Percentiles rank a stretch among this genome's conserved stretches.
These are phyloP conservation scores for Plasmopara muralis DNA, from an alignment of 352 stramenopile genomes.

Conservation along the genomic window DNA sequence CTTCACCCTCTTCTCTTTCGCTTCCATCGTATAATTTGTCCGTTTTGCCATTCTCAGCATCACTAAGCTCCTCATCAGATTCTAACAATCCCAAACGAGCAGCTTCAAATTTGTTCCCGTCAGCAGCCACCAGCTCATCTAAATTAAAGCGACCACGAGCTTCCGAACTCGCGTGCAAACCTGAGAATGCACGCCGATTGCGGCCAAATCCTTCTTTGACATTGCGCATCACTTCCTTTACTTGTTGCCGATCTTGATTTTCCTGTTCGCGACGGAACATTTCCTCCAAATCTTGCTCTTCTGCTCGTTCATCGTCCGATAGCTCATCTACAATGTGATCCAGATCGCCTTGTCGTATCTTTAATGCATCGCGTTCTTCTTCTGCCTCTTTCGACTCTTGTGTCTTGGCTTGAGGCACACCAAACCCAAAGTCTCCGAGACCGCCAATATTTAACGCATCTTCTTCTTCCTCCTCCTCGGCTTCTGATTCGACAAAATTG, in stretches of 20 bases:
- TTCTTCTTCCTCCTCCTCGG: slow-evolving; percentile 83
- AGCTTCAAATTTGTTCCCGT: slow-evolving; percentile 70
- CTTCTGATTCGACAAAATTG: slow-evolving; percentile 75
- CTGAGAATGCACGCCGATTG: slow-evolving; percentile 69
- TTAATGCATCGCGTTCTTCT: slow-evolving; percentile 67
- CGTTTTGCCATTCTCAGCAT: slow-evolving; percentile 34
- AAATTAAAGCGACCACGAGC: slow-evolving; percentile 80
- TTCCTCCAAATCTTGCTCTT: slow-evolving; percentile 62
- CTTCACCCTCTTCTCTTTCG: slow-evolving; percentile 39
- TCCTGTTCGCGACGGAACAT: slow-evolving; percentile 69
- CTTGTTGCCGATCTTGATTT: slow-evolving; percentile 56
- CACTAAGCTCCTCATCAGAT: slow-evolving; percentile 71
- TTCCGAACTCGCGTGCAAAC: slow-evolving; percentile 36
- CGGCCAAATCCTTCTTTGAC: slow-evolving; percentile 85
- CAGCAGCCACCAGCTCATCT: slow-evolving; percentile 71
- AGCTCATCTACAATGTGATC: slow-evolving; percentile 83
- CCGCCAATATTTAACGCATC: slow-evolving; percentile 77
- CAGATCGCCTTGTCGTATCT: slow-evolving; percentile 71
- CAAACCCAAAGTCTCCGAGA: slow-evolving; percentile 82
- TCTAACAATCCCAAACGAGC: slow-evolving; percentile 70
- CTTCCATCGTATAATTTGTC: slow-evolving; percentile 16
- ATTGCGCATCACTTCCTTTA: slow-evolving; percentile 83
- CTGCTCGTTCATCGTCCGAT: slow-evolving; percentile 70
- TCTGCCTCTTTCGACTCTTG: slow-evolving; percentile 71
- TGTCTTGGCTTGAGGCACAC: slow-evolving; percentile 56